Percentiles rank a stretch among this genome's conserved stretches.
Conservation (phyloP, 1,139 yeast species). For the Taphrina pruni region DNA sequence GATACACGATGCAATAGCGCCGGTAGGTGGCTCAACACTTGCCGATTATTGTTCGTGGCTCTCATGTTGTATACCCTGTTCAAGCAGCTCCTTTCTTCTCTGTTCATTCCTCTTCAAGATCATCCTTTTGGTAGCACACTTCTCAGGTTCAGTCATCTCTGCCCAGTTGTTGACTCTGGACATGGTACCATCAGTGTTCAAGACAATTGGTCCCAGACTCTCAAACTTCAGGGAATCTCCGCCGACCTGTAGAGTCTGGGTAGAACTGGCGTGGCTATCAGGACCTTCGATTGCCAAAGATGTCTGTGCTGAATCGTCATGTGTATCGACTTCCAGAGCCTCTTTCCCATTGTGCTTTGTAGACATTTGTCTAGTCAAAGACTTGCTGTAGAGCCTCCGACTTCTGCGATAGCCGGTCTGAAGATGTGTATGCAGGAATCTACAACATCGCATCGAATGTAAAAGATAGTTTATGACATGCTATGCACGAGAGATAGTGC, state of each 20-base stretch:
- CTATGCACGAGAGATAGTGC: no score
- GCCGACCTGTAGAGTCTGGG: conserved; percentile 26
- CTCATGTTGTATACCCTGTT: conserved; percentile 8
- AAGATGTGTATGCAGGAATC: no score
- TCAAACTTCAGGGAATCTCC: conserved; percentile 26
- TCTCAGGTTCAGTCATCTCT: conserved; percentile 40
- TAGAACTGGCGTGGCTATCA: not conserved
- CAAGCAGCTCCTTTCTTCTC: conserved; percentile 23
- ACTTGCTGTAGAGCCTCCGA: not conserved
- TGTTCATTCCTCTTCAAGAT: conserved; percentile 32
- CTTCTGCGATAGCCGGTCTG: no score
- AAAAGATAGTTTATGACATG: no score
- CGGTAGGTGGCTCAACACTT: no score
- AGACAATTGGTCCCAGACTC: conserved; percentile 38
- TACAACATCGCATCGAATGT: no score
- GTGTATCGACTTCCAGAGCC: not conserved
- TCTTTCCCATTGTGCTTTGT: not conserved
- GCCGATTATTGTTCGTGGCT: not conserved
- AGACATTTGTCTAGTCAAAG: not conserved
- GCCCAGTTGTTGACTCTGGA: conserved; percentile 41
- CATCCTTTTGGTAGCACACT: conserved; percentile 37
- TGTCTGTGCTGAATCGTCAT: not conserved
- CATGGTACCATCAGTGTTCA: conserved; percentile 41
- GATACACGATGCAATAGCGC: no score
- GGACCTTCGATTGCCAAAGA: conserved; percentile 7